These are phyloP conservation scores for Alternaria brassicicola DNA, from an alignment of 2,329 filamentous ascomycete genomes.

Conservation along the genomic window DNA sequence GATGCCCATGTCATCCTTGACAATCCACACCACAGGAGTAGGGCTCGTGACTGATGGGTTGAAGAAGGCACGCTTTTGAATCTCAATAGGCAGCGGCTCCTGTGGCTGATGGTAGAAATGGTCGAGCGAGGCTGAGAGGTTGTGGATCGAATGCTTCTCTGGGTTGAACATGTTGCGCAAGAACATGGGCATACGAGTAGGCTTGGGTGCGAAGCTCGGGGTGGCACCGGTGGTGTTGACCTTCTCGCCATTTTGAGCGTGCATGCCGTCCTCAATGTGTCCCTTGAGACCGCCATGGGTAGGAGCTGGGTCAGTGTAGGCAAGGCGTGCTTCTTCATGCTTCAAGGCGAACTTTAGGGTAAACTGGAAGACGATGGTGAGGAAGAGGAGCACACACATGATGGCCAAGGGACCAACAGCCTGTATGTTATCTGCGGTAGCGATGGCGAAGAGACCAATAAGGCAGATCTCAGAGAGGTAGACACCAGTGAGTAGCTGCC, in stretches of 20 bases:
- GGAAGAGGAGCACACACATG: slow-evolving; percentile 50
- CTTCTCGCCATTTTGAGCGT: slow-evolving; percentile 17
- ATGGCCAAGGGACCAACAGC: slow-evolving; percentile 52
- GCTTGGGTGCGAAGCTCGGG: slow-evolving; percentile 21
- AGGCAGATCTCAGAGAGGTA: slow-evolving; percentile 57
- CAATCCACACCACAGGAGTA: slow-evolving; percentile 55
- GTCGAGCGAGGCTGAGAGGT: slow-evolving; percentile 40
- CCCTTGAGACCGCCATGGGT: slow-evolving; percentile 21
- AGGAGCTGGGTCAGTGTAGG: slow-evolving; percentile 34
- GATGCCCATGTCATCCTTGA: slow-evolving; percentile 53
- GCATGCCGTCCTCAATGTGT: slow-evolving; percentile 32
- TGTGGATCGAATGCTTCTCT: slow-evolving; percentile 38
- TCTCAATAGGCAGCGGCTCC: slow-evolving; percentile 39
- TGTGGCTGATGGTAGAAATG: slow-evolving; percentile 42
- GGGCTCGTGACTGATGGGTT: slow-evolving; percentile 53
- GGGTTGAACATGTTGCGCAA: slow-evolving; percentile 43
- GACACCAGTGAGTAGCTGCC: slow-evolving; percentile 55
- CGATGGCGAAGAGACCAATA: slow-evolving; percentile 55
- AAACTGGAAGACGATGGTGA: slow-evolving; percentile 52
- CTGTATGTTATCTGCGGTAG: slow-evolving; percentile 41
- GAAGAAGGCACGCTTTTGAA: slow-evolving; percentile 52
- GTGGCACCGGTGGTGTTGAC: not conserved
- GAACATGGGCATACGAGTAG: slow-evolving; percentile 43
- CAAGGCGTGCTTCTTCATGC: slow-evolving; percentile 38
- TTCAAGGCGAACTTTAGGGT: slow-evolving; percentile 42